Evolutionary conservation across 2,329 filamentous ascomycete genomes (phyloP).

Genomic region (Colletotrichum navitas): DNA sequence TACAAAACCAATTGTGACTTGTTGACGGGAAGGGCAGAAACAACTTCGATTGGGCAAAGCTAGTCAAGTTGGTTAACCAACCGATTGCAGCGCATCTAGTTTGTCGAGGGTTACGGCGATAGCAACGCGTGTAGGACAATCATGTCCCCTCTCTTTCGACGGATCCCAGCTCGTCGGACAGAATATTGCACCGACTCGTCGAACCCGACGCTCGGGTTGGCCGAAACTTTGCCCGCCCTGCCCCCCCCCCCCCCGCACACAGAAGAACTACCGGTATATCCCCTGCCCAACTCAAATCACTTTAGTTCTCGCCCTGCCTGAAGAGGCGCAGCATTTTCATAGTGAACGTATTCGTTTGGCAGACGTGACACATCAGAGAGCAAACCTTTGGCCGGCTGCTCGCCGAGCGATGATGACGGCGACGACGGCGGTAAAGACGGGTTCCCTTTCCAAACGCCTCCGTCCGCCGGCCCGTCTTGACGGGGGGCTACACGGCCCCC

Average conservation of each 20-base stretch:
- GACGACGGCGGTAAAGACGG: background rate
- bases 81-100: too few species aligned
- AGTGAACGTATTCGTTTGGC: background rate
- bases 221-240: constrained; percentile 6
- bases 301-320: background rate
- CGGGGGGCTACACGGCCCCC: constrained; percentile 43
- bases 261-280: too few species aligned
- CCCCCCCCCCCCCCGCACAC: constrained; percentile 20
- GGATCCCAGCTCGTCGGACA: constrained; percentile 14
- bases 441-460: constrained; percentile 35
- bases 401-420: background rate
- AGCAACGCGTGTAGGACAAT: too few species aligned
- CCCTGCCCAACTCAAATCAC: constrained; percentile 7
- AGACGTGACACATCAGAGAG: background rate
- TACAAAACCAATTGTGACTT: background rate
- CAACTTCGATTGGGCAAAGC: too few species aligned
- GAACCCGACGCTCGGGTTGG: constrained; percentile 3
- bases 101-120: background rate
- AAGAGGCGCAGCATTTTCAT: background rate
- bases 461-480: constrained; percentile 44
- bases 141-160: background rate
- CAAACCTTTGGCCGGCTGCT: background rate
- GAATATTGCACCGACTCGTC: constrained; percentile 34
- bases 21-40: background rate
- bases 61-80: too few species aligned